These are phyloP conservation scores for Psilocybe subaeruginosa DNA, from an alignment of 768 basidiomycete genomes.

Conservation along the genomic window DNA sequence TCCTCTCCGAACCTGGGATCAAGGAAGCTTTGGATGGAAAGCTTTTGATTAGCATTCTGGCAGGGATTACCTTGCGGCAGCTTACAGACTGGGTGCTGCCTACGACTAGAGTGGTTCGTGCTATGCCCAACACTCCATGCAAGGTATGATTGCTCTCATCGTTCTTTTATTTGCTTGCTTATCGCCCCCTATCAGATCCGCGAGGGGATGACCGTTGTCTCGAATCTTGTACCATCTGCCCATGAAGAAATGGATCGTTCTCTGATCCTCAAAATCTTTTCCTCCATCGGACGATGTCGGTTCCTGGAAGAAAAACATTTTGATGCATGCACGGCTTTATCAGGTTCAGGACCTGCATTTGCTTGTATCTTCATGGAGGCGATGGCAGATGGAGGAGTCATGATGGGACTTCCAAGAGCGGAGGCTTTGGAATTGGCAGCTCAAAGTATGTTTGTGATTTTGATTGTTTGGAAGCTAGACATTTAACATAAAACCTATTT, in stretches of 20 bases:
- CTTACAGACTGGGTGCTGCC: constrained; percentile 73
- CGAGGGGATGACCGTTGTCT: constrained; percentile 97
- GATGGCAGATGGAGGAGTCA: constrained; percentile 98
- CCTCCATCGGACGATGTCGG: constrained; percentile 93
- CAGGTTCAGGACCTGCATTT: constrained; percentile 96
- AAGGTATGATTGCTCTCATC: constrained; percentile 56
- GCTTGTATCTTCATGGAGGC: constrained; percentile 96
- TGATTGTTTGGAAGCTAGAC: neutral
- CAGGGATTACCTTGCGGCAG: constrained; percentile 92
- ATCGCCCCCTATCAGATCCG: constrained; percentile 69
- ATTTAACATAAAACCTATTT: neutral
- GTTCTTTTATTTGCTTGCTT: neutral
- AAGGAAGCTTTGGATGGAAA: constrained; percentile 85
- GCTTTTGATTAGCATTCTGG: constrained; percentile 94
- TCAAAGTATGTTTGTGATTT: constrained; percentile 67
- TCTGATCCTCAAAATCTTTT: constrained; percentile 92
- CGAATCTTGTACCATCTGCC: constrained; percentile 60
- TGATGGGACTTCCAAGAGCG: constrained; percentile 97
- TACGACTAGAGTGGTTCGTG: constrained; percentile 85
- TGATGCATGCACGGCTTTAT: constrained; percentile 96
- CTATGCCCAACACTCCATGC: constrained; percentile 99
- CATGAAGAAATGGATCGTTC: constrained; percentile 61
- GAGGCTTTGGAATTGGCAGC: constrained; percentile 95
- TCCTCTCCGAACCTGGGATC: constrained; percentile 78
- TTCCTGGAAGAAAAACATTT: constrained; percentile 99